Evolutionary conservation across 2,329 filamentous ascomycete genomes (phyloP).

Genomic region (Trichoderma asperellum): DNA sequence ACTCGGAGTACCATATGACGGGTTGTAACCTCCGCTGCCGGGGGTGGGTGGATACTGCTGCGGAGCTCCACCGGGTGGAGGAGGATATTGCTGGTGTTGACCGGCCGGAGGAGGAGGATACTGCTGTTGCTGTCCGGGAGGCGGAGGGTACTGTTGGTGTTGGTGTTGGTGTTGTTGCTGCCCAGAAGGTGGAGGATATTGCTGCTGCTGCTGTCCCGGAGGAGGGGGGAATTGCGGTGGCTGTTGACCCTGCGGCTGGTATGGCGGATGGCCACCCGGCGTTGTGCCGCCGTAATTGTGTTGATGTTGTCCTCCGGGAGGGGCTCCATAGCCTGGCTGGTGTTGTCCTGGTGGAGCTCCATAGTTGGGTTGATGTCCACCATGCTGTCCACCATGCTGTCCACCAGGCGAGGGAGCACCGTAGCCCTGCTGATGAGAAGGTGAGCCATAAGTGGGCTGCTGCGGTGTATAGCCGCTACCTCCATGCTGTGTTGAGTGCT

Average conservation of each 20-base stretch:
- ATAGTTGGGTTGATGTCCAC: slow-evolving; percentile 33
- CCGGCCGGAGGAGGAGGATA: slow-evolving; percentile 12
- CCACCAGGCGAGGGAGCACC: slow-evolving; percentile 30
- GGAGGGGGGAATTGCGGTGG: slow-evolving; percentile 28
- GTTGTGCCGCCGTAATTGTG: slow-evolving; percentile 33
- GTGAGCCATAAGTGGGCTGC: slow-evolving; percentile 33
- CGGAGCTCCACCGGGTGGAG: slow-evolving; percentile 32
- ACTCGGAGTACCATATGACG: slow-evolving; percentile 38
- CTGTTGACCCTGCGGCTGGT: neutral
- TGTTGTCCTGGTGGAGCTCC: slow-evolving; percentile 28
- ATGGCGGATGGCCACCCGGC: slow-evolving; percentile 12
- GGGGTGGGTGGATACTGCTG: slow-evolving; percentile 5
- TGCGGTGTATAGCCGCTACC: slow-evolving; percentile 31
- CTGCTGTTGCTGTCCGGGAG: slow-evolving; percentile 5
- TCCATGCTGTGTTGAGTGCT: slow-evolving; percentile 35
- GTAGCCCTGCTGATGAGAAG: slow-evolving; percentile 34
- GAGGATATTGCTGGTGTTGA: slow-evolving; percentile 34
- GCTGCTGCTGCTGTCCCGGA: slow-evolving; percentile 14
- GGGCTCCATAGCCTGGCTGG: slow-evolving; percentile 18
- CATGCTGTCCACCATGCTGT: neutral
- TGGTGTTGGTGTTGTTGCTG: slow-evolving; percentile 10
- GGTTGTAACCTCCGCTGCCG: slow-evolving; percentile 36
- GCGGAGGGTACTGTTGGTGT: slow-evolving; percentile 24
- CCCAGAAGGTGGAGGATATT: neutral
- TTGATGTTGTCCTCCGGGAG: slow-evolving; percentile 31